These are phyloP conservation scores for Sarocladium brachiariae DNA, from an alignment of 2,329 filamentous ascomycete species.

Conservation along the genomic window DNA sequence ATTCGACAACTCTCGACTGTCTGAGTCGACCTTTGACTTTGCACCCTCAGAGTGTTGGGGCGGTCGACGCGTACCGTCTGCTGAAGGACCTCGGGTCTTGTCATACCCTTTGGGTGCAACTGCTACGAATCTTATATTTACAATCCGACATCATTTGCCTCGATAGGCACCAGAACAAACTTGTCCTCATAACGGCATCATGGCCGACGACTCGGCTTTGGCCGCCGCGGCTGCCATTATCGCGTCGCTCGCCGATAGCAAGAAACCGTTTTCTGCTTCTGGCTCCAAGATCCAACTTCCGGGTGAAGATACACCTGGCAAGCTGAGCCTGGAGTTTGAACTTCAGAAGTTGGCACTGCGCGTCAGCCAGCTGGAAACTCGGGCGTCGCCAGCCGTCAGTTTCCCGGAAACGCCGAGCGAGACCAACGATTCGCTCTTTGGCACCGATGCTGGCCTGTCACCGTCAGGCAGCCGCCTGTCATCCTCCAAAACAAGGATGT, in stretches of 20 bases:
- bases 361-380: slow-evolving; percentile 76
- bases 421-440: slow-evolving; percentile 57
- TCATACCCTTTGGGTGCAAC: neutral
- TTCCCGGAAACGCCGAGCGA: slow-evolving; percentile 82
- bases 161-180: neutral
- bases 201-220: slow-evolving; percentile 50
- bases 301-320: slow-evolving; percentile 67
- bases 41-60: neutral
- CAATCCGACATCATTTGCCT: neutral
- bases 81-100: neutral
- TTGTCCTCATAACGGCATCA: slow-evolving; percentile 18
- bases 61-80: slow-evolving; percentile 2
- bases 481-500: slow-evolving; percentile 24
- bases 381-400: slow-evolving; percentile 55
- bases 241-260: slow-evolving; percentile 41
- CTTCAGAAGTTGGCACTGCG: slow-evolving; percentile 70
- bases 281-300: slow-evolving; percentile 61
- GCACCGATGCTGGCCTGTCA: slow-evolving; percentile 45
- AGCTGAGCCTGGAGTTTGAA: slow-evolving; percentile 74
- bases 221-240: slow-evolving; percentile 47
- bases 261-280: slow-evolving; percentile 33
- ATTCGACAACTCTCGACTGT: neutral
- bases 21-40: neutral
- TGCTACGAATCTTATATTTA: neutral
- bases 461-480: slow-evolving; percentile 34